Base-by-base conservation (phyloP, 805 yeast genomes). In the Candida adriatica region DNA sequence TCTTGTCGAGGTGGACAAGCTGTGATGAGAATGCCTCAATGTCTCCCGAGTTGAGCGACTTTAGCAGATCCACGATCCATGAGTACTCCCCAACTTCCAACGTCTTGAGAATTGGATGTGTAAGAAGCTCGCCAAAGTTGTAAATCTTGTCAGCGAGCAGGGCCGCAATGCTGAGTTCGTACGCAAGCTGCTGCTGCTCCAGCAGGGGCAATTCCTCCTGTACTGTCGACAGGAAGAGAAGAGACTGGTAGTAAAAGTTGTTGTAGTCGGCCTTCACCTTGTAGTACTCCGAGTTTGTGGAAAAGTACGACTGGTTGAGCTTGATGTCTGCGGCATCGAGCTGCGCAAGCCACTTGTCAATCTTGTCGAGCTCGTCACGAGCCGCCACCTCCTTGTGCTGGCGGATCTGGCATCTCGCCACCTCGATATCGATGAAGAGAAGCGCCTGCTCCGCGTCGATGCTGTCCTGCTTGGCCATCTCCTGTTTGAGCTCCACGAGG, bases 111-210 rank as follows among this genome's bases (percentile, higher is more conserved):
- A 90, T 76, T 26, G 92, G 95, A 58, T 90, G 97, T 55, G 87
- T 75, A 39, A 92, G 70, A 41, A 92, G 71, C 61, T 92, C 98
- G 31, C 97, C 97, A 58, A 92, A 92, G 62, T 90, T 92, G 66
- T 86, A 92, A 46, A 90, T 84, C 49, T 74, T 78, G 52, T 87
- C 95, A 29, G 96, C 97, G 46, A 90, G 67, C 38, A 92, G 63
- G 0, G 96, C 97, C 19, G 95, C 78, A 27, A 86, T 67, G 38
- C 90, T 71, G 45, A 90, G 71, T 44, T 90, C 94, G 48, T 77
- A 75, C 2, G 85, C 83, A 31, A 78, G 56, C 34, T 62, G 63
- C 45, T 67, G 69, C 45, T 61, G 65, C 29, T 63, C 68, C 21
- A 51, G 43, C 9, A 38, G 24, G 8, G 64, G 43, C 35, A 75